A percentile compares a stretch with the other conserved stretches of the same genome.
phyloP scores from a whole-genome alignment of 225 moss, liverwort and hornwort genomes.

The Polytrichum commune region DNA sequence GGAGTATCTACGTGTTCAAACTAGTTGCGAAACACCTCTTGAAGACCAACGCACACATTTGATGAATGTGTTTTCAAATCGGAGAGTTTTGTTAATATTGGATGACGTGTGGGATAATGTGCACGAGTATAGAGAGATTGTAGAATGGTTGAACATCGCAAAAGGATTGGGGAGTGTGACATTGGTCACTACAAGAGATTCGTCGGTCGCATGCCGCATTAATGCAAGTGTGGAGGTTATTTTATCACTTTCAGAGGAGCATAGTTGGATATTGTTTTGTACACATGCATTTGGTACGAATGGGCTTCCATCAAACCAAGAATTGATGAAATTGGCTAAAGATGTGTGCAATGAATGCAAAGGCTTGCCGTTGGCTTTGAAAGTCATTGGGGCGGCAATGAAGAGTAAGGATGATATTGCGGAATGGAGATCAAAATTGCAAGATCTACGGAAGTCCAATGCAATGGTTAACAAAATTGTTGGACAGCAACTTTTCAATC shows the following conservation, averaged over 20 bases:
- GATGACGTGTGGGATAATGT: conserved; percentile 11
- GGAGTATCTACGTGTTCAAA: too few relatives aligned
- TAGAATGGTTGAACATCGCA: conserved; percentile 10
- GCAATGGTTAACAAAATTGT: too few relatives aligned
- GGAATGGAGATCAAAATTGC: background rate
- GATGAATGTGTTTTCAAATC: background rate
- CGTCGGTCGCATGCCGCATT: background rate
- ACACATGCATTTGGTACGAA: conserved; percentile 1
- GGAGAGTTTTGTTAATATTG: conserved; percentile 5
- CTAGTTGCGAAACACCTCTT: background rate
- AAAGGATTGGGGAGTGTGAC: background rate
- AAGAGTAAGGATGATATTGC: background rate
- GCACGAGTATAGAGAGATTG: background rate
- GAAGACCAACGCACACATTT: conserved; percentile 3
- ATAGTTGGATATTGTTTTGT: conserved; percentile 3
- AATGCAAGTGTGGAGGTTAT: background rate
- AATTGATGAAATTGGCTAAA: background rate
- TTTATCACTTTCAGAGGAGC: background rate
- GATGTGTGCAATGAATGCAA: conserved; percentile 2
- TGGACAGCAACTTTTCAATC: too few relatives aligned
- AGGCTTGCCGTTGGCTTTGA: too few relatives aligned
- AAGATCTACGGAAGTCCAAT: background rate
- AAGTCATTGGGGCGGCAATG: background rate
- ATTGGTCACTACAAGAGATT: background rate
- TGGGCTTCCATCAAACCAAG: background rate